A percentile compares a stretch with the other conserved stretches of the same genome.
Evolutionary conservation across 768 basidiomycete species (phyloP).

Genomic region (Macrocybe gigantea): DNA sequence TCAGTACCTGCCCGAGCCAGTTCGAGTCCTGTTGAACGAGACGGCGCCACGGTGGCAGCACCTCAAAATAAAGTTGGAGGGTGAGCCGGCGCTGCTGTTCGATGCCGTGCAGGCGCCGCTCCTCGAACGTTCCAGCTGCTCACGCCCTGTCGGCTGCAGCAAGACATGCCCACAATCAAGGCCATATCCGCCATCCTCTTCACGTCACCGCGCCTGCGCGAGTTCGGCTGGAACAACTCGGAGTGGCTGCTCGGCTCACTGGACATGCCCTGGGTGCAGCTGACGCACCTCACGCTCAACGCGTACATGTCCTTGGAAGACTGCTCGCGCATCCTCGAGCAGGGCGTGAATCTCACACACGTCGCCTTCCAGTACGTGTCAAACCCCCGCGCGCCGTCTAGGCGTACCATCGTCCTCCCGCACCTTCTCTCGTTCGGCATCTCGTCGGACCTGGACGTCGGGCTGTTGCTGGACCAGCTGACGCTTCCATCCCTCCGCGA

Average conservation of each 20-base stretch:
- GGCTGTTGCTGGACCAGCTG: conserved; percentile 1
- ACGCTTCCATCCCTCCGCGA: conserved; percentile 3
- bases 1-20: background rate
- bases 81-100: conserved; percentile 1
- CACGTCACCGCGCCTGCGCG: background rate
- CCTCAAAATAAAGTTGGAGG: background rate
- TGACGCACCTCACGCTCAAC: background rate
- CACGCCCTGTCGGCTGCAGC: conserved; percentile 3
- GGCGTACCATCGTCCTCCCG: background rate
- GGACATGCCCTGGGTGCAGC: background rate
- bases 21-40: background rate
- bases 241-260: background rate
- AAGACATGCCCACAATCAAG: background rate
- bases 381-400: background rate
- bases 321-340: background rate
- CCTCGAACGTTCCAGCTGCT: conserved; percentile 4
- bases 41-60: background rate
- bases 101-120: conserved; percentile 1
- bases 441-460: background rate
- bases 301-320: background rate
- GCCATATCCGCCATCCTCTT: background rate
- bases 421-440: conserved; percentile 3
- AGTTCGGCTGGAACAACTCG: background rate
- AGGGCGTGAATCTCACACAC: conserved; percentile 1
- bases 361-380: conserved; percentile 2